Conservation (phyloP, 495 filamentous ascomycete genomes). For the Penicillium argentinense region DNA sequence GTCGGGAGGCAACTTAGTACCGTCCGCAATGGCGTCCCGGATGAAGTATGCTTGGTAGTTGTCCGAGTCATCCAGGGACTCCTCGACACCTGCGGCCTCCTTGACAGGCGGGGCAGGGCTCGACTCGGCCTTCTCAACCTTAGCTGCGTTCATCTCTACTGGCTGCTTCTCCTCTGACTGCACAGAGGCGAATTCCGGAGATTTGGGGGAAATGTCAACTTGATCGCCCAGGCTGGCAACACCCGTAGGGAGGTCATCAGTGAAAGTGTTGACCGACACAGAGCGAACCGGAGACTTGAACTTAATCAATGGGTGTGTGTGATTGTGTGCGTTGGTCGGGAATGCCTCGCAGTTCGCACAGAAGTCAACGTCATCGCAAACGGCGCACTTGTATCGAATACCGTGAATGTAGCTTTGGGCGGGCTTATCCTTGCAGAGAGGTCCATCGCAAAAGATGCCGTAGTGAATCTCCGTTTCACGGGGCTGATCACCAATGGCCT, state of each 20-base stretch:
- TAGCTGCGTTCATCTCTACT: neutral
- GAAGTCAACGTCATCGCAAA: slow-evolving; percentile 96
- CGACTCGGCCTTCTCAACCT: slow-evolving; percentile 35
- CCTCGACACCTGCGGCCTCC: slow-evolving; percentile 4
- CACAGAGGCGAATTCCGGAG: slow-evolving; percentile 19
- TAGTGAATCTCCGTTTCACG: slow-evolving; percentile 59
- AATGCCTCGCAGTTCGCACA: slow-evolving; percentile 91
- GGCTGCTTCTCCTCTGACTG: slow-evolving; percentile 45
- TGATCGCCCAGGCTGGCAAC: slow-evolving; percentile 69
- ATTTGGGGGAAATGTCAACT: neutral
- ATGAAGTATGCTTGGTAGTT: slow-evolving; percentile 72
- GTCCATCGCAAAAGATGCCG: slow-evolving; percentile 95
- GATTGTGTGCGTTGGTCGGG: slow-evolving; percentile 83
- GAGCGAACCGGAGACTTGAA: slow-evolving; percentile 92
- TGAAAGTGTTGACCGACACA: slow-evolving; percentile 82
- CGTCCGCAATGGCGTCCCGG: slow-evolving; percentile 75
- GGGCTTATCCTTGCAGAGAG: slow-evolving; percentile 68
- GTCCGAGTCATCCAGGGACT: neutral
- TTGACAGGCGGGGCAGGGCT: neutral
- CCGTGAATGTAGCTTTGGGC: slow-evolving; percentile 72
- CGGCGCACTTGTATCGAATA: slow-evolving; percentile 92
- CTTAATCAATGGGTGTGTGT: slow-evolving; percentile 93
- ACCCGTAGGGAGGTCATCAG: slow-evolving; percentile 66
- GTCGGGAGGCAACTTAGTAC: slow-evolving; percentile 65
- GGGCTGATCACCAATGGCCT: slow-evolving; percentile 62